Evolutionary conservation across 495 filamentous ascomycete genomes (phyloP).

Genomic region (Hypoxylon rickii): DNA sequence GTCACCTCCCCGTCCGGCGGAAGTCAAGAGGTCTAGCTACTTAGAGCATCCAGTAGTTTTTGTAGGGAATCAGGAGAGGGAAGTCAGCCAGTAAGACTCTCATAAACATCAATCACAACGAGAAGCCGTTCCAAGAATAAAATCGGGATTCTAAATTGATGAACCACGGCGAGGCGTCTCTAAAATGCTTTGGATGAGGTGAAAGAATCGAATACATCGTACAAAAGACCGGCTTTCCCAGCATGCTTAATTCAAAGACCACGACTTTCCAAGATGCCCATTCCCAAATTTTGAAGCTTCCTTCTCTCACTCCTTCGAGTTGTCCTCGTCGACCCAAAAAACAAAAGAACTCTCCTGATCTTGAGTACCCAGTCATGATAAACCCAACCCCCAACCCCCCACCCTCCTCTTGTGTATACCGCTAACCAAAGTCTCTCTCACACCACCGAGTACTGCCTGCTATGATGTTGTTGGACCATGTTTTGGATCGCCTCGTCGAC

Average conservation of each 20-base stretch:
- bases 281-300: slow-evolving; percentile 27
- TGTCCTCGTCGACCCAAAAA: slow-evolving; percentile 16
- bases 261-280: slow-evolving; percentile 20
- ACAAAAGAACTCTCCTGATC: slow-evolving; percentile 26
- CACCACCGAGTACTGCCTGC: slow-evolving; percentile 43
- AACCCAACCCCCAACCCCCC: not conserved
- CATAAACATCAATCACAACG: slow-evolving; percentile 13
- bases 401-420: slow-evolving; percentile 3
- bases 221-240: slow-evolving; percentile 33
- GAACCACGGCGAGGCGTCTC: slow-evolving; percentile 6
- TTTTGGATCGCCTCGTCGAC: slow-evolving; percentile 67
- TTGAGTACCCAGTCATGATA: slow-evolving; percentile 8
- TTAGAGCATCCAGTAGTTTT: slow-evolving; percentile 1
- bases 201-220: slow-evolving; percentile 27
- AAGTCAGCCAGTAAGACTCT: slow-evolving; percentile 7
- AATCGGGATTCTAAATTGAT: slow-evolving; percentile 1
- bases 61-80: slow-evolving; percentile 2
- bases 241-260: slow-evolving; percentile 9
- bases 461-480: slow-evolving; percentile 54
- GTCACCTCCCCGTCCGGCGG: slow-evolving; percentile 1
- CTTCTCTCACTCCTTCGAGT: slow-evolving; percentile 17
- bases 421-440: slow-evolving; percentile 21
- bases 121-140: slow-evolving; percentile 3
- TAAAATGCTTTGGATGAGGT: slow-evolving; percentile 17
- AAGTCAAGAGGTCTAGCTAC: not conserved